These are phyloP conservation scores for Reutealis trisperma DNA, from an alignment of 345 rosid species.

Conservation along the genomic window DNA sequence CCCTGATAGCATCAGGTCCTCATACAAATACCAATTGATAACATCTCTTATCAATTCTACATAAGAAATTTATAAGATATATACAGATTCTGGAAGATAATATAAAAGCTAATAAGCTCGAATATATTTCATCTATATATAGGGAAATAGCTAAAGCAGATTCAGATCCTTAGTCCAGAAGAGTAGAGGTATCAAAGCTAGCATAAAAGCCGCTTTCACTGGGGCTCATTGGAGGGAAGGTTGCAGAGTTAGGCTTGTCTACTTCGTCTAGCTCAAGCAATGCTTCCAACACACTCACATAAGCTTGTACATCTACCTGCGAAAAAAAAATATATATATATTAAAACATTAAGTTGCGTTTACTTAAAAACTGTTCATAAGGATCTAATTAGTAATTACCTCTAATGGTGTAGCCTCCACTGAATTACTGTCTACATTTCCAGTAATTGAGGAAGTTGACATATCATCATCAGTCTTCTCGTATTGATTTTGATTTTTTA, in stretches of 20 bases:
- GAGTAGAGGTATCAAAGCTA: not conserved
- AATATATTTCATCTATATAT: no score
- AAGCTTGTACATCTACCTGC: not conserved
- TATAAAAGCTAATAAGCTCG: no score
- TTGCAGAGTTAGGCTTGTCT: not conserved
- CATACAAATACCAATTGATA: not conserved
- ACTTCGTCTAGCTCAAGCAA: not conserved
- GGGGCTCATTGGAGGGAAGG: not conserved
- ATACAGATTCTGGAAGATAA: no score
- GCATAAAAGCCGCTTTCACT: not conserved
- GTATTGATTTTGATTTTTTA: not conserved
- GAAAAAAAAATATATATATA: not conserved
- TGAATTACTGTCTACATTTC: not conserved
- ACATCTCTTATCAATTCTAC: not conserved
- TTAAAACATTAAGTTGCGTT: not conserved
- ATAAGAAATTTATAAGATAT: not conserved
- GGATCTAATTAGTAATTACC: not conserved
- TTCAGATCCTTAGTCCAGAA: not conserved
- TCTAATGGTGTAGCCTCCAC: not conserved
- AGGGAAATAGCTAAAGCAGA: no score
- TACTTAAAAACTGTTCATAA: not conserved
- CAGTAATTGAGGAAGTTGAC: not conserved
- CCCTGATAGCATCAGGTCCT: no score
- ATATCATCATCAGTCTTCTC: not conserved
- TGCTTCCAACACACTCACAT: not conserved